Percentiles rank a stretch among this genome's conserved stretches.
phyloP scores from a whole-genome alignment of 495 filamentous ascomycete genomes.

The Hypomontagnella submonticulosa region DNA sequence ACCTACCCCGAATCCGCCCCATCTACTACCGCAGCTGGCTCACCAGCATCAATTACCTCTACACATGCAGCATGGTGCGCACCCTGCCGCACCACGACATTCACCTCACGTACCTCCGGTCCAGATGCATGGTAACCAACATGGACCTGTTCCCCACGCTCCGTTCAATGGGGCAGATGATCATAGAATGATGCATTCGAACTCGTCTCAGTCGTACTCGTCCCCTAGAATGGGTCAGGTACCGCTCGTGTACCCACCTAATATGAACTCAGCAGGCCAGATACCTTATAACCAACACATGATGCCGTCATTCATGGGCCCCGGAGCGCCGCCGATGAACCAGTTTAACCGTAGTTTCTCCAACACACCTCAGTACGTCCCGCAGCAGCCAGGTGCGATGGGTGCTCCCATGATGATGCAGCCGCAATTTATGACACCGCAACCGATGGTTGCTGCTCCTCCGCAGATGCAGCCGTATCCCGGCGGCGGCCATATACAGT shows the following conservation, averaged over 20 bases:
- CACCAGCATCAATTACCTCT: slow-evolving; percentile 83
- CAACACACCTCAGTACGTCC: slow-evolving; percentile 72
- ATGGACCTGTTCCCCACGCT: slow-evolving; percentile 67
- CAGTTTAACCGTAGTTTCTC: slow-evolving; percentile 63
- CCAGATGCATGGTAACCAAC: slow-evolving; percentile 71
- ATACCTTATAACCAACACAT: slow-evolving; percentile 78
- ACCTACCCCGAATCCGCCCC: slow-evolving; percentile 73
- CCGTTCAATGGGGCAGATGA: slow-evolving; percentile 77
- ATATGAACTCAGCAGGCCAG: slow-evolving; percentile 74
- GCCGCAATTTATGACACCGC: slow-evolving; percentile 67
- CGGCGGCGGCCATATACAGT: slow-evolving; percentile 65
- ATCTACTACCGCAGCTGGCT: slow-evolving; percentile 64
- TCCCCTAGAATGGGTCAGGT: slow-evolving; percentile 80
- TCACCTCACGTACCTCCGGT: slow-evolving; percentile 74
- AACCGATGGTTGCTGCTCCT: slow-evolving; percentile 68
- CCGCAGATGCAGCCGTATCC: slow-evolving; percentile 81
- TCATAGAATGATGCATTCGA: slow-evolving; percentile 87
- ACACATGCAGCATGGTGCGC: slow-evolving; percentile 65
- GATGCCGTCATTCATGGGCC: slow-evolving; percentile 75
- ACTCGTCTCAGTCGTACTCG: slow-evolving; percentile 77
- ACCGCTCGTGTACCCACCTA: slow-evolving; percentile 75
- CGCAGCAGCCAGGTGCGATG: slow-evolving; percentile 70
- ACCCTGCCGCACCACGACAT: slow-evolving; percentile 61
- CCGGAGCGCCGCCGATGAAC: slow-evolving; percentile 68
- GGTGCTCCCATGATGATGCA: slow-evolving; percentile 84